Base-by-base conservation (phyloP, 1,284 basidiomycete genomes). In the Microbotryum scabiosae region DNA sequence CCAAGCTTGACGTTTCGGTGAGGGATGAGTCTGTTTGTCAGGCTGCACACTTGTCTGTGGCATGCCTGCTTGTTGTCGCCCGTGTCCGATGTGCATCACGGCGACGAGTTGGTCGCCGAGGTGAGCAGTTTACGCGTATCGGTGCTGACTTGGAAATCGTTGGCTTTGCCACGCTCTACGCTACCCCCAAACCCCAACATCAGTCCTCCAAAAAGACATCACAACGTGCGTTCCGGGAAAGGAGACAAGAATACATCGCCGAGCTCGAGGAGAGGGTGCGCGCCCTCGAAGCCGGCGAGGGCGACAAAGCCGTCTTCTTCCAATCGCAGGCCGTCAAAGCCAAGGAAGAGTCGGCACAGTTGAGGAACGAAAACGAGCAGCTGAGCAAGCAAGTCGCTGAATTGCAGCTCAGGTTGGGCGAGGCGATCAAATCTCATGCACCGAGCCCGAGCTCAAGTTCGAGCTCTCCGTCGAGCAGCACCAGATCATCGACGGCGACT, bases 251-350 rank as follows among this genome's bases (percentile, higher is more conserved):
- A 48, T 62, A 66, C 50, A 65, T 71, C 10, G 59, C 60, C 23
- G 70, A 69, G 41, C 53, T 70, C 30, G 69, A 71, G 60, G 68
- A 67, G 30, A 70, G 69, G 54, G 69, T 72, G 4, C 58, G 68
- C 4, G 48, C 51, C 4, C 60, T 68, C 51, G 69, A 70, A 47
- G 59, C 64, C 28, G 65, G 65, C 32, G 68, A 72, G 51, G 70
- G 68, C 56, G 68, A 69, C 49, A 64, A 68, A 51, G 65, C 63
- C 54, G 62, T 63, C 53, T 67, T 71, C 59, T 71, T 67, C 56
- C 70, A 71, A 59, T 56, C 62, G 30, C 68, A 68, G 54, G 69
- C 69, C n/a, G 62, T 64, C 30, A 57, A 59, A 52, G 63, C 67
- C 52, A 68, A 66, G 41, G 45, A 60, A 23, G 65, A 70, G 46